Evolutionary conservation across 495 filamentous ascomycete genomes (phyloP).

Genomic region (Rostrohypoxylon terebratum): DNA sequence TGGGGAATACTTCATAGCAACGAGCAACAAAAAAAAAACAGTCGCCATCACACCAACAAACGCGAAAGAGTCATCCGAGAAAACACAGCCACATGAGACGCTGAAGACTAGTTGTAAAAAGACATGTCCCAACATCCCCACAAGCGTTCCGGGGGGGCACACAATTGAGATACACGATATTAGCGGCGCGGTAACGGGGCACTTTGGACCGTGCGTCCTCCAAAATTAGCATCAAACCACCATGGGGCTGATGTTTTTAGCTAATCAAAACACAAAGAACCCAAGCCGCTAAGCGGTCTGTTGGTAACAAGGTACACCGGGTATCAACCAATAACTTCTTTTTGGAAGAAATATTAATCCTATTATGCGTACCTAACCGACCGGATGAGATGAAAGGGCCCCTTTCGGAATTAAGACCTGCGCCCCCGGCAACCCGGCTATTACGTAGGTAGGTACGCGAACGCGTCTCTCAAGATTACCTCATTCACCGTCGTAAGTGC

Average conservation of each 20-base stretch:
- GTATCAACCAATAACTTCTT: background rate
- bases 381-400: background rate
- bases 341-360: background rate
- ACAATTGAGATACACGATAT: constrained; percentile 12
- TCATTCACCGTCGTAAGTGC: background rate
- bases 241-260: background rate
- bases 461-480: background rate
- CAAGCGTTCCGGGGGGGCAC: background rate
- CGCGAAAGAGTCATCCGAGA: background rate
- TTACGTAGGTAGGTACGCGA: background rate
- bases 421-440: background rate
- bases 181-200: background rate
- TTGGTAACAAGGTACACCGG: background rate
- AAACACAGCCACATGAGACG: constrained; percentile 24
- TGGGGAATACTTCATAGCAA: too few relatives aligned
- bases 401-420: background rate
- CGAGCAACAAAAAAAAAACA: background rate
- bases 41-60: background rate
- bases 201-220: constrained; percentile 3
- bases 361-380: constrained; percentile 5
- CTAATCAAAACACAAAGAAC: background rate
- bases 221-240: constrained; percentile 21
- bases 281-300: background rate
- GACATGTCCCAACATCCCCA: background rate
- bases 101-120: background rate